Evolutionary conservation across 331 rosid species (phyloP).

Genomic region (Quercus tomentella): DNA sequence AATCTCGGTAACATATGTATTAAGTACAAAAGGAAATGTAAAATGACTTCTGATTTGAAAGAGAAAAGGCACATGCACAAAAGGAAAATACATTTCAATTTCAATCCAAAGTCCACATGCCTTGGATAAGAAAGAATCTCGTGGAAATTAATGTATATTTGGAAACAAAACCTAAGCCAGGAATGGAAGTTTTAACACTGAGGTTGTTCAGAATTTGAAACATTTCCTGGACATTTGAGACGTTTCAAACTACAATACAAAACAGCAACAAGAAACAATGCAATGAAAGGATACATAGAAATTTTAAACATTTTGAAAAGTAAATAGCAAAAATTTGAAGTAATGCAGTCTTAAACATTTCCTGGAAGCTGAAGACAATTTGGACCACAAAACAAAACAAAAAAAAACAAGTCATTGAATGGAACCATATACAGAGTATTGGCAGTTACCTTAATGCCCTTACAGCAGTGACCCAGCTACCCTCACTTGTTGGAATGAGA

Average conservation of each 20-base stretch:
- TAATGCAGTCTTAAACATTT: no score
- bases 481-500: conserved; percentile 87
- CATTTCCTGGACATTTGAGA: no score
- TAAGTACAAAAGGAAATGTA: not conserved
- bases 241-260: not conserved
- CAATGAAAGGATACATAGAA: not conserved
- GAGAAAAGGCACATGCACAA: not conserved
- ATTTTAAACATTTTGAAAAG: not conserved
- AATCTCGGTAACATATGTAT: not conserved
- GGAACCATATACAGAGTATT: not conserved
- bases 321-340: no score
- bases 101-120: not conserved
- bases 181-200: no score
- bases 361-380: not conserved
- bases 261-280: not conserved
- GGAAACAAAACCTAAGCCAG: no score
- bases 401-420: not conserved
- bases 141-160: no score
- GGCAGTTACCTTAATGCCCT: conserved; percentile 71
- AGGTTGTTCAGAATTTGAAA: no score
- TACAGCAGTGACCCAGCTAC: conserved; percentile 85
- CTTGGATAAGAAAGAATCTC: not conserved
- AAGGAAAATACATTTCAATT: not conserved
- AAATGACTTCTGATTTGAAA: not conserved
- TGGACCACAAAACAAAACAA: not conserved